Conservation (phyloP, 163 green algal genomes). For the Volvox carteri region DNA sequence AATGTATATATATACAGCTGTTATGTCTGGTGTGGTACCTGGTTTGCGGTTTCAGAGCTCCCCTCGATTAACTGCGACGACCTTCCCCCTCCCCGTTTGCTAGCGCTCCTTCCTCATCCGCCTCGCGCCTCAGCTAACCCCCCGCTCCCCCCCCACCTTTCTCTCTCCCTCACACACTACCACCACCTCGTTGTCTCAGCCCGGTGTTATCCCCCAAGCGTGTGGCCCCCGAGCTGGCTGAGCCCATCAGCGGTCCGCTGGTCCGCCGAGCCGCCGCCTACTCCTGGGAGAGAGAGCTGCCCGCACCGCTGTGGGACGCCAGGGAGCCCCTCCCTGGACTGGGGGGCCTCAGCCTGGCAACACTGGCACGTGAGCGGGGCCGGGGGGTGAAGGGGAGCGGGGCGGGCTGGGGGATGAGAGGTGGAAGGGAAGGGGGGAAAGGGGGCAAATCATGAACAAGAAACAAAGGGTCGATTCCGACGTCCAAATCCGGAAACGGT, state of each 20-base stretch:
- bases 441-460: neutral
- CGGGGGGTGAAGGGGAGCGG: neutral
- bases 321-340: constrained; percentile 43
- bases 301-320: constrained; percentile 49
- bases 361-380: constrained; percentile 32
- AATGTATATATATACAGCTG: neutral
- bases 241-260: constrained; percentile 41
- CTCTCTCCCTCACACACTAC: neutral
- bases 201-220: constrained; percentile 21
- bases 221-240: constrained; percentile 17
- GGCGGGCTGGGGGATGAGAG: no score
- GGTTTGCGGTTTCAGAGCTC: no score
- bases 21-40: neutral
- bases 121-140: neutral
- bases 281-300: constrained; percentile 46
- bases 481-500: no score
- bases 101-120: no score
- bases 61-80: no score
- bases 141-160: neutral
- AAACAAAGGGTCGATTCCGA: no score
- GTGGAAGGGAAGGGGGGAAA: neutral
- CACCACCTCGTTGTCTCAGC: neutral
- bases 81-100: no score
- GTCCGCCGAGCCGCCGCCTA: constrained; percentile 32
- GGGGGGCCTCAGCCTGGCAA: constrained; percentile 42